Conservation (phyloP, 2,329 filamentous ascomycete genomes). For the Alternaria angustiovoidea region DNA sequence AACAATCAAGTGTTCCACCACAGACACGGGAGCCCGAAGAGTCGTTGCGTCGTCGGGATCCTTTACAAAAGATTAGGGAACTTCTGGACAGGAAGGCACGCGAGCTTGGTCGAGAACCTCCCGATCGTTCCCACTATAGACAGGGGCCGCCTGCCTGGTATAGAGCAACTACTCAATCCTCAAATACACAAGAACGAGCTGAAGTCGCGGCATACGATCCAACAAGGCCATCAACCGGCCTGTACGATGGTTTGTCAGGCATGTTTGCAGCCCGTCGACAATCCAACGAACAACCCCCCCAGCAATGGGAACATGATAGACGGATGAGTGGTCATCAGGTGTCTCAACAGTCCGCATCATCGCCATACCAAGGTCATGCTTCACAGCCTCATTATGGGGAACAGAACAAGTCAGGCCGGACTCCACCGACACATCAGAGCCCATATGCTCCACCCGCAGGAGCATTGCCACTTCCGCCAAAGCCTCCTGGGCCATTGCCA, state of each 20-base stretch:
- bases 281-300: conserved; percentile 35
- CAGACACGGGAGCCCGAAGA: conserved; percentile 32
- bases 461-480: conserved; percentile 36
- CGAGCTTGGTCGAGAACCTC: conserved; percentile 27
- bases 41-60: conserved; percentile 34
- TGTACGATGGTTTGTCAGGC: conserved; percentile 32
- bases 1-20: conserved; percentile 21
- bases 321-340: conserved; percentile 40
- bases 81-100: conserved; percentile 38
- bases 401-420: conserved; percentile 27
- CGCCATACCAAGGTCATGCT: conserved; percentile 36
- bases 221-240: conserved; percentile 32
- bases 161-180: neutral
- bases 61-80: conserved; percentile 37
- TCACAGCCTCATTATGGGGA: conserved; percentile 36
- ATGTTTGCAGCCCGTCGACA: conserved; percentile 32
- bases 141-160: conserved; percentile 5
- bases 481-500: conserved; percentile 41
- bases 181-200: conserved; percentile 25
- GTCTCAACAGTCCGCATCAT: conserved; percentile 30
- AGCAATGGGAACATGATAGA: conserved; percentile 39
- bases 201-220: conserved; percentile 35
- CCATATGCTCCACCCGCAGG: conserved; percentile 40
- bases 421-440: conserved; percentile 39
- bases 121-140: conserved; percentile 27